Evolutionary conservation across 257 asterid species (phyloP).

Genomic region (Przewalskia tangutica): DNA sequence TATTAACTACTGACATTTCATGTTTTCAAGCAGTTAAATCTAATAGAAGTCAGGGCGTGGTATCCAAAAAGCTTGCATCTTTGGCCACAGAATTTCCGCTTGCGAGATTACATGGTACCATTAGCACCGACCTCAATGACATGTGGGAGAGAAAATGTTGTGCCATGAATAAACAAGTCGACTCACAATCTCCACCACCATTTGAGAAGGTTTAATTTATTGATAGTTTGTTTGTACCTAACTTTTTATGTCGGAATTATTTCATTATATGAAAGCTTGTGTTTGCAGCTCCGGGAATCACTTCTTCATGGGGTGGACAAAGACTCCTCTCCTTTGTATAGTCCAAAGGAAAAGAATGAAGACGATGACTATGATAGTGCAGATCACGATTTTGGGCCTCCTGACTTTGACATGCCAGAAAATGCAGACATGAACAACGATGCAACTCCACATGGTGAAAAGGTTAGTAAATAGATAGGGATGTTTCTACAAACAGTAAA

Average conservation of each 20-base stretch:
- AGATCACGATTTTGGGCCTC: constrained; percentile 47
- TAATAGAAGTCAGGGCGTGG: constrained; percentile 25
- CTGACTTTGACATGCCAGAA: constrained; percentile 56
- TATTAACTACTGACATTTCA: background rate
- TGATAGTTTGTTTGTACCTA: background rate
- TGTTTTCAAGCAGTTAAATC: constrained; percentile 48
- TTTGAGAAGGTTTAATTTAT: constrained; percentile 61
- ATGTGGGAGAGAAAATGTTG: constrained; percentile 51
- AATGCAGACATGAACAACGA: constrained; percentile 20
- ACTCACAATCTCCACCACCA: constrained; percentile 33
- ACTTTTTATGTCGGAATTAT: background rate
- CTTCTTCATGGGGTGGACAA: constrained; percentile 34
- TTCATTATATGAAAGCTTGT: constrained; percentile 8
- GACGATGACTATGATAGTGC: constrained; percentile 51
- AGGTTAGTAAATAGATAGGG: constrained; percentile 27
- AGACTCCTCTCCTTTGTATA: constrained; percentile 22
- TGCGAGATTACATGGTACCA: constrained; percentile 58
- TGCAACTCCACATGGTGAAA: constrained; percentile 28
- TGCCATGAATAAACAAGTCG: constrained; percentile 21
- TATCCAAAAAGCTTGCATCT: constrained; percentile 28
- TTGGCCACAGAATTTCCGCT: constrained; percentile 57
- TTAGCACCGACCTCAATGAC: constrained; percentile 44
- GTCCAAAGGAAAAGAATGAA: constrained; percentile 22
- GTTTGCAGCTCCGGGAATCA: constrained; percentile 77
- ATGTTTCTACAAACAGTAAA: background rate